Evolutionary conservation across 2,329 filamentous ascomycete genomes (phyloP).

Genomic region (Aspergillus felis): DNA sequence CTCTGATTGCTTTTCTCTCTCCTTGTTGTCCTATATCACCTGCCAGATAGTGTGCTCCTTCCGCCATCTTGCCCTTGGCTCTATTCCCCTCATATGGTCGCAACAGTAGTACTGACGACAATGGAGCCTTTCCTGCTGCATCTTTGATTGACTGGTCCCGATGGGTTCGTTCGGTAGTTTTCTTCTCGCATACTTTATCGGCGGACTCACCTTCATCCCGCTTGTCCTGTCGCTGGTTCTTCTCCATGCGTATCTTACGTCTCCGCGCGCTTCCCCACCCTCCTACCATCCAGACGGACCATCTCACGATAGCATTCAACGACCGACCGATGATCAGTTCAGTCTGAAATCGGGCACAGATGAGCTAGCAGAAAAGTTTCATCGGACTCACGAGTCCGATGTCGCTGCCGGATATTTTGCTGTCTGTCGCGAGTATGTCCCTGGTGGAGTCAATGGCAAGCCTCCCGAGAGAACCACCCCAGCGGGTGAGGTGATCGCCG

Average conservation of each 20-base stretch:
- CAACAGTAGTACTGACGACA: slow-evolving; percentile 14
- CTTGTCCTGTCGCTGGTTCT: slow-evolving; percentile 61
- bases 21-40: not conserved
- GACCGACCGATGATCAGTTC: slow-evolving; percentile 61
- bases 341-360: slow-evolving; percentile 61
- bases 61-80: not conserved
- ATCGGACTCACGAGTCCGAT: slow-evolving; percentile 63
- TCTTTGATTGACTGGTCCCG: slow-evolving; percentile 30
- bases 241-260: slow-evolving; percentile 64
- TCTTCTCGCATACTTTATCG: slow-evolving; percentile 74
- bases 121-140: slow-evolving; percentile 32
- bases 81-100: not conserved
- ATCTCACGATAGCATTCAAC: slow-evolving; percentile 34
- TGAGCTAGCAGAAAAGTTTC: slow-evolving; percentile 58
- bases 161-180: slow-evolving; percentile 52
- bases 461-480: slow-evolving; percentile 83
- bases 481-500: slow-evolving; percentile 69
- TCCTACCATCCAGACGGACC: slow-evolving; percentile 35
- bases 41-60: not conserved
- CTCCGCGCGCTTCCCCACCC: slow-evolving; percentile 46
- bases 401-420: slow-evolving; percentile 90
- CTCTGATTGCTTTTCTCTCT: not conserved
- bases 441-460: slow-evolving; percentile 87
- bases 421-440: slow-evolving; percentile 89
- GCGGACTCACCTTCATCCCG: slow-evolving; percentile 84